These are phyloP conservation scores for Dothideomycetes sp. DNA, from an alignment of 2,329 filamentous ascomycete genomes.

Conservation along the genomic window DNA sequence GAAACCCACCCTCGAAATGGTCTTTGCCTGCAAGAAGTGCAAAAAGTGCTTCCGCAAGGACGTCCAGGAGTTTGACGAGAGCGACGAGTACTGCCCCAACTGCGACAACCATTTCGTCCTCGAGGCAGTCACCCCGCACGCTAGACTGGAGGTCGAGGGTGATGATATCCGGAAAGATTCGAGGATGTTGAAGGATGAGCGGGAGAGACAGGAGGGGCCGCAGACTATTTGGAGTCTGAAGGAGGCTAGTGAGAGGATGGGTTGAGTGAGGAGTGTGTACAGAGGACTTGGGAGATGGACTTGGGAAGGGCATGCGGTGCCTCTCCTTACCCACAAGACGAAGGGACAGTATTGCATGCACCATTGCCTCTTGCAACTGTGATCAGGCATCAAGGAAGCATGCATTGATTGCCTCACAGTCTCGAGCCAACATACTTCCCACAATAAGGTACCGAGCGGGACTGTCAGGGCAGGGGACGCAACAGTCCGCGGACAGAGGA, in stretches of 20 bases:
- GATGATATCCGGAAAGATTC: constrained; percentile 79
- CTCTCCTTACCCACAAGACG: no score
- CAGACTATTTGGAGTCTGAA: constrained; percentile 67
- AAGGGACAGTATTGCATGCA: no score
- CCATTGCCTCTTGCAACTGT: no score
- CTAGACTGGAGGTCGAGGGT: constrained; percentile 76
- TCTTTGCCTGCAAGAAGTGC: constrained; percentile 97
- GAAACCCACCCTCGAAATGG: constrained; percentile 71
- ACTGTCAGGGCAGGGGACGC: no score
- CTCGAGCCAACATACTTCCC: no score
- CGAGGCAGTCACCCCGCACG: constrained; percentile 74
- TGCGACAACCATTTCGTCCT: constrained; percentile 98
- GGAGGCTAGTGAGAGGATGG: constrained; percentile 63
- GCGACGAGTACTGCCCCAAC: constrained; percentile 97
- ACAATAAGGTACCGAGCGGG: no score
- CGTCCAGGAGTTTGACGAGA: constrained; percentile 81
- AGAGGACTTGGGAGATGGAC: no score
- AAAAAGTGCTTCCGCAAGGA: constrained; percentile 97
- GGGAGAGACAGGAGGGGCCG: constrained; percentile 49
- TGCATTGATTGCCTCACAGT: no score
- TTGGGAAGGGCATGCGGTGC: no score
- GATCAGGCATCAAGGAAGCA: no score
- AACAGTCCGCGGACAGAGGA: no score
- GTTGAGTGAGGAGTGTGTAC: constrained; percentile 35
- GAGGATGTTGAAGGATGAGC: constrained; percentile 85